These are phyloP conservation scores for Alternaria viburni DNA, from an alignment of 2,329 filamentous ascomycete genomes.

Conservation along the genomic window DNA sequence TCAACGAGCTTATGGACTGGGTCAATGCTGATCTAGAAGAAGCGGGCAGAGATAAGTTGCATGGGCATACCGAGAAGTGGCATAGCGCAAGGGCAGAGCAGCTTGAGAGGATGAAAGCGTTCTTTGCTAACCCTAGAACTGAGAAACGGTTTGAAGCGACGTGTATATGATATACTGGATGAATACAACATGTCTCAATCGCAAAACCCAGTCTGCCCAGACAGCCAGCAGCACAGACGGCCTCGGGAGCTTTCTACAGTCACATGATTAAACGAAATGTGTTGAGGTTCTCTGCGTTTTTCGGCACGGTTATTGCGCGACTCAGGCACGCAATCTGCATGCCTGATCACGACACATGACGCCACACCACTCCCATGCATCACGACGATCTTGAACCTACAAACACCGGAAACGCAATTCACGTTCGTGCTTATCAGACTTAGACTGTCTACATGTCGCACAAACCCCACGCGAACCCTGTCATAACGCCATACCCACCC, in stretches of 20 bases:
- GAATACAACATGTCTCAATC: not conserved
- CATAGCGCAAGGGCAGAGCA: constrained; percentile 43
- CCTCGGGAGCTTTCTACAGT: not conserved
- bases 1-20: constrained; percentile 48
- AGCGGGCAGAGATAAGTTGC: constrained; percentile 24
- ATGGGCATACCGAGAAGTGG: constrained; percentile 48
- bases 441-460: not conserved
- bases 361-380: not conserved
- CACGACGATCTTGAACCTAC: not conserved
- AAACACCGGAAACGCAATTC: not conserved
- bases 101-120: constrained; percentile 38
- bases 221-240: no score
- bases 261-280: not conserved
- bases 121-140: constrained; percentile 22
- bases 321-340: constrained; percentile 7
- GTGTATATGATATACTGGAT: constrained; percentile 8
- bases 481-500: constrained; percentile 9
- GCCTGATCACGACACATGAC: constrained; percentile 4
- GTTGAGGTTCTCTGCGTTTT: not conserved
- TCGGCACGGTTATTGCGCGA: not conserved
- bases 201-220: not conserved
- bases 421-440: not conserved
- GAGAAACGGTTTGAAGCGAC: constrained; percentile 12
- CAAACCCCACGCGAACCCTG: not conserved
- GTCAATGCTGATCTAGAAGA: constrained; percentile 43